phyloP scores from a whole-genome alignment of 495 filamentous ascomycete species.

The Xanthoparmelia taractica region DNA sequence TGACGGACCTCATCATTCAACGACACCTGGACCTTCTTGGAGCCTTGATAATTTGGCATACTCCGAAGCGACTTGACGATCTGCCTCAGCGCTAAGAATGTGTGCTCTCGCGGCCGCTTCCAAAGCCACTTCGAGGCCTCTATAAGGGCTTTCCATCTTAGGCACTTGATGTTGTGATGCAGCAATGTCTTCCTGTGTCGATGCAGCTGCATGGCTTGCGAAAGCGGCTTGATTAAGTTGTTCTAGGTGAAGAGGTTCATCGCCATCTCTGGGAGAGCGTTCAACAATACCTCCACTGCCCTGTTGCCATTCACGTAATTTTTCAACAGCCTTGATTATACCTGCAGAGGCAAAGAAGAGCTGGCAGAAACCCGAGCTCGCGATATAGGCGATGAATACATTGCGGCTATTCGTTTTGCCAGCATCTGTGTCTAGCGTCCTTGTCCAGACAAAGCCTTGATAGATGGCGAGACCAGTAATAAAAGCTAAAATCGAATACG shows the following conservation, averaged over 20 bases:
- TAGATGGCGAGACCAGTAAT: slow-evolving; percentile 20
- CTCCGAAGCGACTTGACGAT: slow-evolving; percentile 3
- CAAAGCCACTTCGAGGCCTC: neutral
- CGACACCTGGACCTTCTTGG: too few species aligned
- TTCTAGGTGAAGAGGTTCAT: neutral
- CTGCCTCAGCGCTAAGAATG: slow-evolving; percentile 16
- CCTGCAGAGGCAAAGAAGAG: neutral
- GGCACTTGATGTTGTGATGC: neutral
- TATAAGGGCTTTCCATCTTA: neutral
- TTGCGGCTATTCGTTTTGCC: slow-evolving; percentile 14
- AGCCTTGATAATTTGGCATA: too few species aligned
- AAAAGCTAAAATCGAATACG: slow-evolving; percentile 18
- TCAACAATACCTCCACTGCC: too few species aligned
- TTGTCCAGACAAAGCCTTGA: slow-evolving; percentile 17
- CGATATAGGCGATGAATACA: slow-evolving; percentile 19
- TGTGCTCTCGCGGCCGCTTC: slow-evolving; percentile 20
- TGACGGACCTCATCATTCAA: too few species aligned
- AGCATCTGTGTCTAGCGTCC: slow-evolving; percentile 14
- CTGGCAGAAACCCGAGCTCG: neutral
- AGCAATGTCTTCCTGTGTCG: neutral
- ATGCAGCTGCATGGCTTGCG: neutral
- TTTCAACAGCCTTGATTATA: slow-evolving; percentile 12
- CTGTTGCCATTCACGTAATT: too few species aligned
- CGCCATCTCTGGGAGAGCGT: neutral
- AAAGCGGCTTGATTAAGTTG: too few species aligned